A percentile compares a stretch with the other conserved stretches of the same genome.
phyloP scores from a whole-genome alignment of 2,329 filamentous ascomycete genomes.

The Diplodia scrobiculata region DNA sequence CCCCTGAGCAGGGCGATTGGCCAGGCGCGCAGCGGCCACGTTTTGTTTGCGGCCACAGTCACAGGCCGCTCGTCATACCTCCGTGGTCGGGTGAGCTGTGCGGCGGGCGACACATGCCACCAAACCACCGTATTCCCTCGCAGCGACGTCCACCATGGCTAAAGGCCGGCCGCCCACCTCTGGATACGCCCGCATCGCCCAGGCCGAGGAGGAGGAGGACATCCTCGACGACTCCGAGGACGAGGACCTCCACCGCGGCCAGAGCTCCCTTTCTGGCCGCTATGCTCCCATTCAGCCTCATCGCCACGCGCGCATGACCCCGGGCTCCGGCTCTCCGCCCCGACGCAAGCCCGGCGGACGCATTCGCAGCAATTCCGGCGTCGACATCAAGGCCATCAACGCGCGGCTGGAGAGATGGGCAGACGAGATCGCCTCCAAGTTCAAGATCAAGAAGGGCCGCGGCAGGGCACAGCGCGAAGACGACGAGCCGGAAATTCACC shows the following conservation, averaged over 20 bases:
- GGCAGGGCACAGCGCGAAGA: slow-evolving; percentile 77
- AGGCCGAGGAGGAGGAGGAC: slow-evolving; percentile 54
- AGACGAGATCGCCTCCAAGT: slow-evolving; percentile 94
- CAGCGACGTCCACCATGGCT: slow-evolving; percentile 36
- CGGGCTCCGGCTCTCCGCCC: slow-evolving; percentile 44
- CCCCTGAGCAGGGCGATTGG: slow-evolving; percentile 18
- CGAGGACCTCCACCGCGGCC: slow-evolving; percentile 40
- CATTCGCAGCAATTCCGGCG: slow-evolving; percentile 76
- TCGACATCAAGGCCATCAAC: slow-evolving; percentile 98
- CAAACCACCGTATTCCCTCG: not conserved
- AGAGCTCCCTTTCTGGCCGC: slow-evolving; percentile 44
- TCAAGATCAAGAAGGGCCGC: slow-evolving; percentile 80
- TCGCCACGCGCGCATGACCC: slow-evolving; percentile 49
- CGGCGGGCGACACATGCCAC: slow-evolving; percentile 22
- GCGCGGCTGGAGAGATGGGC: slow-evolving; percentile 93
- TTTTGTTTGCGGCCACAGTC: not conserved
- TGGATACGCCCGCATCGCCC: slow-evolving; percentile 56
- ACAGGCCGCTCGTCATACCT: slow-evolving; percentile 25
- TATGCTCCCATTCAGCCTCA: slow-evolving; percentile 54
- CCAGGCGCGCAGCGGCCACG: slow-evolving; percentile 7
- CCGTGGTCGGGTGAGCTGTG: slow-evolving; percentile 14
- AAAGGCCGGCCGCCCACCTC: slow-evolving; percentile 47
- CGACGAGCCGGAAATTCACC: slow-evolving; percentile 90
- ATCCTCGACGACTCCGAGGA: slow-evolving; percentile 43
- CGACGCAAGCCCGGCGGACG: slow-evolving; percentile 47